Evolutionary conservation across 345 rosid genomes (phyloP), one percentile per base, ranked within the genome.

Genomic region (Citrus mangshanensis): DNA sequence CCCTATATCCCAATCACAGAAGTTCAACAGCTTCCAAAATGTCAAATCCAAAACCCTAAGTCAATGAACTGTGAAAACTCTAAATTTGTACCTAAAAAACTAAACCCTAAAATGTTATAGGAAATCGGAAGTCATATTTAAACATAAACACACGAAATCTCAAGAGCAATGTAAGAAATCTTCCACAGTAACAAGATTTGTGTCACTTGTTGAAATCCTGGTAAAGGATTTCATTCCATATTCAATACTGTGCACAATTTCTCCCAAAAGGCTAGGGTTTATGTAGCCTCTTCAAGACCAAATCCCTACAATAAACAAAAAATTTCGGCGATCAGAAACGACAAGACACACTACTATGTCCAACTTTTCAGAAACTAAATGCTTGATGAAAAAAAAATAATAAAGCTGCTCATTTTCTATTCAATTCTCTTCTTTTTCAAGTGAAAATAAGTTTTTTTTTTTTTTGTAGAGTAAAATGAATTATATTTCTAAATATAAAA

Each of bases 51-150:
- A 32, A 72, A 68, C 30, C 59, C 60, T 66, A 51, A 66, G 51
- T 70, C 66, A 21, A 62, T n/a, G 25, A 63, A 67, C 67, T 65
- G 62, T 27, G 42, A 60, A 73, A 71, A 72, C 82, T 28, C 68
- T 9, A 76, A 79, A 62, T 9, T 5, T 51, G 7, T 2, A 32
- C 19, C 64, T 32, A 61, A 42, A 68, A 46, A 74, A 40, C 68
- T 62, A 74, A 40, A 42, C 68, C 35, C 40, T 72, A 49, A 51
- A 1, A 8, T 30, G 40, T 37, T 59, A 63, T 14, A 60, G 10
- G 27, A 32, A 21, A 35, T 3, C 28, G 2, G 18, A 54, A 38
- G 40, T 37, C 68, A 59, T 72, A 60, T 35, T 56, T 28, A 49
- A 40, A 28, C n/a, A 72, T 12, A 56, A 35, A 22, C 12, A 12